Conservation (phyloP, 495 filamentous ascomycete genomes). For the Penicillium canescens region DNA sequence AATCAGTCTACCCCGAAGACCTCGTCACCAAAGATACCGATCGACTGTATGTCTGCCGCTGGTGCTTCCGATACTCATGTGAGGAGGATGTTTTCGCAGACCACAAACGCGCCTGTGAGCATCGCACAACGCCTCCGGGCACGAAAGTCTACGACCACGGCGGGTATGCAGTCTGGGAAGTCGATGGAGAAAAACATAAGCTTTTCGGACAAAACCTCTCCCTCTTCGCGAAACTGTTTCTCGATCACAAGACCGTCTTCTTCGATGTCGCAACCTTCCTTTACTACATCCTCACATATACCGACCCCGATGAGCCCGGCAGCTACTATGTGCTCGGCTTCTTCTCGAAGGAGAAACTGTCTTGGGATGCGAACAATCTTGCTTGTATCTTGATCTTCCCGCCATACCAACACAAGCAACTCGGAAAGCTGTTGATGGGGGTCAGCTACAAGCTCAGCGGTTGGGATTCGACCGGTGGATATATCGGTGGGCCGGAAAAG, state of each 20-base stretch:
- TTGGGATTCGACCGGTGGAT: constrained; percentile 61
- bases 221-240: constrained; percentile 95
- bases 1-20: constrained; percentile 76
- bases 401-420: constrained; percentile 86
- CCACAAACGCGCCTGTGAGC: constrained; percentile 46
- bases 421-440: constrained; percentile 89
- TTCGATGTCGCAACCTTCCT: constrained; percentile 94
- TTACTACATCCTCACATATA: constrained; percentile 81
- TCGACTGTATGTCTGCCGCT: constrained; percentile 82
- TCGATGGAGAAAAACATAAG: constrained; percentile 88
- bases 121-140: constrained; percentile 43
- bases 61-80: constrained; percentile 89
- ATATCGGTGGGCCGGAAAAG: constrained; percentile 91
- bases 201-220: constrained; percentile 94
- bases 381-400: constrained; percentile 97
- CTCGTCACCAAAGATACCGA: constrained; percentile 63
- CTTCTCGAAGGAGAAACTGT: constrained; percentile 98
- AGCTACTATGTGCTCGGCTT: constrained; percentile 74
- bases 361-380: constrained; percentile 97
- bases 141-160: constrained; percentile 58
- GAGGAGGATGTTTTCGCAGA: constrained; percentile 61
- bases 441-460: constrained; percentile 90
- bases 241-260: constrained; percentile 97
- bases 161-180: constrained; percentile 75
- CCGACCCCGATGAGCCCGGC: constrained; percentile 34